Evolutionary conservation across 129 eudicot genomes (phyloP), one percentile per base, ranked within the genome.

Genomic region (Kitagawia praeruptora): DNA sequence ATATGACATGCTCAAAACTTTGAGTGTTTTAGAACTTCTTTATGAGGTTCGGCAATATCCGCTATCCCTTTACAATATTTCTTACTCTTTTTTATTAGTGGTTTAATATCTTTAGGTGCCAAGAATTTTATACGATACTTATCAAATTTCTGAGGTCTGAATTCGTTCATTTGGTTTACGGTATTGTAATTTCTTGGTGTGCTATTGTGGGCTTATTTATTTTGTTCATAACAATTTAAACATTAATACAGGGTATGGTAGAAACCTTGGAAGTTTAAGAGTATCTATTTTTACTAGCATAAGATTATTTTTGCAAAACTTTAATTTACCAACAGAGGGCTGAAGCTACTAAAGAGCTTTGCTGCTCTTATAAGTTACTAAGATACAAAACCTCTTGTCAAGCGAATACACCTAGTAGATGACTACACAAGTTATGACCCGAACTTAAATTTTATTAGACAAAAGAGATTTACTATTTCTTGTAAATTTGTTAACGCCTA

Each of bases 11-110:
- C 90, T 95, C 41, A 87, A 81, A 44, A 92, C 93, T 39, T 87
- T 95, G 87, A 92, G 91, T 77, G 88, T 86, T 39, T 74, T 95
- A 84, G 98, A 95, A 85, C 96, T 95, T 61, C 79, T 90, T 11
- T 92, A 83, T 28, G 98, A 92, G 97, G 98, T 92, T 78, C 54
- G 80, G 37, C 70, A 48, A 40, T 37, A 27, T 80, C 77, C 47
- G 72, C 58, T 39, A 41, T 42, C n/a, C 76, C 28, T 38, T 6
- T 21, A 42, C 45, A 51, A 77, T 80, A 48, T 75, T 28, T 74
- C 15, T 46, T n/a, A 11, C 11, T 70, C 6, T 19, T 48, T 2
- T 27, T 23, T 44, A 46, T 48, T 54, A 73, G 47, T 16, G 42
- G 16, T 66, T 66, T n/a, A 18, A 28, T 14, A 61, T 42, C 1